phyloP scores from a whole-genome alignment of 2,329 filamentous ascomycete species.

The Fusarium siculi region DNA sequence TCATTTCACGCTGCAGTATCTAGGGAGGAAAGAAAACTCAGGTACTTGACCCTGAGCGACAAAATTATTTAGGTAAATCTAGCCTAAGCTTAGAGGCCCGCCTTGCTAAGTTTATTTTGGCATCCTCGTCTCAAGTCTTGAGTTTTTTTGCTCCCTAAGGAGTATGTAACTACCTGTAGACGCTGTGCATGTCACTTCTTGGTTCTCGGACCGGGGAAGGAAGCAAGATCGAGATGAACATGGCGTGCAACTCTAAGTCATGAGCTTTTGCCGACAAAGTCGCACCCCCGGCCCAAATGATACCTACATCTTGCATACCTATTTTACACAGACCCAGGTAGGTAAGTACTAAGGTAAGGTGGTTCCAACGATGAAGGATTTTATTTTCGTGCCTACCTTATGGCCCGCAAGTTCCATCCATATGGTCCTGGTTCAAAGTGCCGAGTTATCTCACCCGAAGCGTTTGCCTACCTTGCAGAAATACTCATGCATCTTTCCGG shows the following conservation, averaged over 20 bases:
- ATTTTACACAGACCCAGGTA: neutral
- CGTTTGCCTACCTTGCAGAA: neutral
- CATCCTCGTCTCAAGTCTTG: too few relatives aligned
- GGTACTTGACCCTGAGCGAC: too few relatives aligned
- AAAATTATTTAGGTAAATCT: too few relatives aligned
- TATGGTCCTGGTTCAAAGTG: constrained; percentile 10
- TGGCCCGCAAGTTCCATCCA: neutral
- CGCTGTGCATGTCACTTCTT: neutral
- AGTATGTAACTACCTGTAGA: neutral
- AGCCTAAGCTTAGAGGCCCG: too few relatives aligned
- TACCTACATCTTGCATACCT: neutral
- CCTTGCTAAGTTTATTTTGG: too few relatives aligned
- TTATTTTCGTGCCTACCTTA: neutral
- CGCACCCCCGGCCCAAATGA: neutral
- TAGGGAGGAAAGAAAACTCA: too few relatives aligned
- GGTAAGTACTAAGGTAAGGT: neutral
- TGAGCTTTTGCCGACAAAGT: constrained; percentile 11
- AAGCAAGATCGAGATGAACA: constrained; percentile 1
- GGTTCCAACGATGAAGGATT: neutral
- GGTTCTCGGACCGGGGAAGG: neutral
- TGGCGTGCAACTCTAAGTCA: neutral
- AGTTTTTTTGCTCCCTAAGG: too few relatives aligned
- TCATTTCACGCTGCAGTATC: neutral
- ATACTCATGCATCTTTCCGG: neutral
- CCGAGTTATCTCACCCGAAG: neutral